phyloP scores from a whole-genome alignment of 1,284 basidiomycete genomes.

The Hortiboletus rubellus region DNA sequence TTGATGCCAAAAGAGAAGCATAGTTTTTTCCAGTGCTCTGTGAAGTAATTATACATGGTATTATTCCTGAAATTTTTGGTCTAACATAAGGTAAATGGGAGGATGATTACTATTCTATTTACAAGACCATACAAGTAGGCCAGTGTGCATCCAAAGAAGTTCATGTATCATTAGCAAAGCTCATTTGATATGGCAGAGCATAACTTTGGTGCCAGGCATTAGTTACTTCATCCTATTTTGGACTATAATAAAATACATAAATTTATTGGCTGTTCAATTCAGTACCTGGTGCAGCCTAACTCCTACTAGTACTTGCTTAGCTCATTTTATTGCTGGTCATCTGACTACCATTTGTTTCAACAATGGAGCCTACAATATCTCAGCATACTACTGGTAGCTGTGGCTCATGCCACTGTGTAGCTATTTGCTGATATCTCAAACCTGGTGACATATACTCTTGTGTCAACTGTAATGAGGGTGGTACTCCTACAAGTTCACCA shows the following conservation, averaged over 20 bases:
- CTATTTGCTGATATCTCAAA: neutral
- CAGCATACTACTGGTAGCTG: too few relatives aligned
- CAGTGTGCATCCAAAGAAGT: conserved; percentile 16
- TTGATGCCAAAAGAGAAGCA: neutral
- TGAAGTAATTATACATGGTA: neutral
- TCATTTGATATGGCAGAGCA: conserved; percentile 23
- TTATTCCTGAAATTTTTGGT: conserved; percentile 15
- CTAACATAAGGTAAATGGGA: conserved; percentile 22
- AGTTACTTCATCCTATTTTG: neutral
- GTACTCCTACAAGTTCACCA: neutral
- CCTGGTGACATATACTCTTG: neutral
- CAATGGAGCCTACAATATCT: neutral
- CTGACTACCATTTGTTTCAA: neutral
- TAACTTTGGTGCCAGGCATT: conserved; percentile 24
- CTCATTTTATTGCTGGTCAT: too few relatives aligned
- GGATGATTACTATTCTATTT: conserved; percentile 18
- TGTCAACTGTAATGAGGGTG: neutral
- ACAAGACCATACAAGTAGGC: conserved; percentile 21
- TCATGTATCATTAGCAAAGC: conserved; percentile 15
- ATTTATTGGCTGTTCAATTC: too few relatives aligned
- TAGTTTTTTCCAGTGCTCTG: conserved; percentile 1
- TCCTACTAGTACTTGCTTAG: too few relatives aligned
- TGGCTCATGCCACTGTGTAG: neutral
- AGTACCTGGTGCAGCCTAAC: too few relatives aligned
- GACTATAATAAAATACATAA: neutral